phyloP scores from a whole-genome alignment of 2,329 filamentous ascomycete species.

The Geosmithia flava region DNA sequence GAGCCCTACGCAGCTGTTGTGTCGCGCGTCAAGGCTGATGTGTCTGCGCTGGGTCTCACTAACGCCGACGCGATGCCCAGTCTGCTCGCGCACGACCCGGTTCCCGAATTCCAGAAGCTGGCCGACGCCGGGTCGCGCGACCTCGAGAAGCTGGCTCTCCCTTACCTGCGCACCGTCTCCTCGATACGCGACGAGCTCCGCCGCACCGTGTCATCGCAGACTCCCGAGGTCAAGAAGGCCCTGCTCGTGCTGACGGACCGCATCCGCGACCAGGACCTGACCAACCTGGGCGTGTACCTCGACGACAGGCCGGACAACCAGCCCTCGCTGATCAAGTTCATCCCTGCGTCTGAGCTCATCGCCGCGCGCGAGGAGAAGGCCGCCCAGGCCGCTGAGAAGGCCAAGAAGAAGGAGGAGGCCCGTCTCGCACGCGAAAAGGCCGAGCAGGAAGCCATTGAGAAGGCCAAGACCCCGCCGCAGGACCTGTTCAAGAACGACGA shows the following conservation, averaged over 20 bases:
- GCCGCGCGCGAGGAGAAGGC: constrained; percentile 47
- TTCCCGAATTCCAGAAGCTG: constrained; percentile 32
- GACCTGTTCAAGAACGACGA: constrained; percentile 46
- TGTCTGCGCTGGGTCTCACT: constrained; percentile 31
- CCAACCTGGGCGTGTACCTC: constrained; percentile 73
- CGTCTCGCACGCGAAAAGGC: constrained; percentile 34
- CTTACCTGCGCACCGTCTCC: constrained; percentile 42
- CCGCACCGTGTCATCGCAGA: constrained; percentile 32
- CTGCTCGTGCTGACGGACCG: constrained; percentile 68
- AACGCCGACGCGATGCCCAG: constrained; percentile 27
- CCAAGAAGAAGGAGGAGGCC: constrained; percentile 41
- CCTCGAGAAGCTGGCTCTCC: constrained; percentile 38
- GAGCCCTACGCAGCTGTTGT: constrained; percentile 34
- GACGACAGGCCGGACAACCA: constrained; percentile 62
- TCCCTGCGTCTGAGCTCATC: constrained; percentile 43
- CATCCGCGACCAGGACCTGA: constrained; percentile 70
- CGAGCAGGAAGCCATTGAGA: constrained; percentile 41
- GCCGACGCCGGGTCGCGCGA: constrained; percentile 33
- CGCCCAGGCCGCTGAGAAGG: constrained; percentile 48
- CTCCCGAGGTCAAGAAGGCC: constrained; percentile 48
- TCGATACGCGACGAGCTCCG: constrained; percentile 51
- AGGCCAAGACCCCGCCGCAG: constrained; percentile 40
- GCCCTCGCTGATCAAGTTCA: constrained; percentile 61
- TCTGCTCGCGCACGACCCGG: constrained; percentile 30
- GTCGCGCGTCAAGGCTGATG: constrained; percentile 30